Percentiles rank a stretch among this genome's conserved stretches.
phyloP scores from a whole-genome alignment of 306 rosid genomes.

The Pyrus communis region DNA sequence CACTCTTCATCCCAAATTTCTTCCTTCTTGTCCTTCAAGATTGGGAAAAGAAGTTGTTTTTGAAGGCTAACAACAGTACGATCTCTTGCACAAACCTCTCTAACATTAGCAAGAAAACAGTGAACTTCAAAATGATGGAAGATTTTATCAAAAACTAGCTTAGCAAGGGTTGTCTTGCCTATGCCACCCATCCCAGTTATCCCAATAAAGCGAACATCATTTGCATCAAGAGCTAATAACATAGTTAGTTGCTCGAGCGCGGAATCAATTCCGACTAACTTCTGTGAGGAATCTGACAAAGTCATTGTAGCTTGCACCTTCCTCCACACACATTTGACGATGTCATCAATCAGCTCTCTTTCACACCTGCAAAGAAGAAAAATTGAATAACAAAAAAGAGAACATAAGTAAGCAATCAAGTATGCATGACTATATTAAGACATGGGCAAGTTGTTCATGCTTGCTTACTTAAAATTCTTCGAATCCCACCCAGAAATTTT shows the following conservation, averaged over 20 bases:
- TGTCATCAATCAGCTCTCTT: too few relatives aligned
- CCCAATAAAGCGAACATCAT: background rate
- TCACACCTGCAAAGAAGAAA: background rate
- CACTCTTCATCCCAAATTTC: background rate
- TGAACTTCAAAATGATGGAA: background rate
- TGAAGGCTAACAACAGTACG: constrained; percentile 13
- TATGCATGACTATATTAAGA: too few relatives aligned
- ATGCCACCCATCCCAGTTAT: background rate
- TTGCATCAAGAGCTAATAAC: background rate
- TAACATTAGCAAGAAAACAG: background rate
- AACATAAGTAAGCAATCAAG: too few relatives aligned
- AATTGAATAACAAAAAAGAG: too few relatives aligned
- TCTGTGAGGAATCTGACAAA: background rate
- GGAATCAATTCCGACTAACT: background rate
- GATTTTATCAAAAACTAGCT: background rate
- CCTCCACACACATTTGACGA: background rate
- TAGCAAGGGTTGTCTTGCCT: background rate
- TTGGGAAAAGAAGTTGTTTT: constrained; percentile 10
- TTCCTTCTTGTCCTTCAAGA: constrained; percentile 2
- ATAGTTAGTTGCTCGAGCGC: background rate
- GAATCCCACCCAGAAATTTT: background rate
- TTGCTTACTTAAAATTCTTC: background rate
- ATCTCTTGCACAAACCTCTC: background rate
- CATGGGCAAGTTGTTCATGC: too few relatives aligned
- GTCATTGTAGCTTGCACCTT: background rate